Evolutionary conservation across 768 basidiomycete genomes (phyloP).

Genomic region (Tylopilus intermedius): DNA sequence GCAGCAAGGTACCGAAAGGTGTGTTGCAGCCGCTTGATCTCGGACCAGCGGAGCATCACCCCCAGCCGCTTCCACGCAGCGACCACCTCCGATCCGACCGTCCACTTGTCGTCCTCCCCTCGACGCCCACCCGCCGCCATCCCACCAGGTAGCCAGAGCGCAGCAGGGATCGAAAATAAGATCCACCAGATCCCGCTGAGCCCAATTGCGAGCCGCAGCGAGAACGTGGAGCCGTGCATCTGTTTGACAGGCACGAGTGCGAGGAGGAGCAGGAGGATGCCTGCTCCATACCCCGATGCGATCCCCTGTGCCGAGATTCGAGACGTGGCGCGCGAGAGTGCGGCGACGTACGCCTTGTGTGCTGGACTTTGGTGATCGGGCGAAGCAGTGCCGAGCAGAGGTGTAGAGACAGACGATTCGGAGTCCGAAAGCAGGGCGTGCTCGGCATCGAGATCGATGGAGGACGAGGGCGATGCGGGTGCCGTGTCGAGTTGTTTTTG

Average conservation of each 20-base stretch:
- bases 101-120: slow-evolving; percentile 36
- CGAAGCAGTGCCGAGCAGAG: slow-evolving; percentile 28
- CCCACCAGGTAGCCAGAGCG: slow-evolving; percentile 60
- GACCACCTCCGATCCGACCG: slow-evolving; percentile 45
- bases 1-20: slow-evolving; percentile 89
- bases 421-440: not conserved
- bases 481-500: slow-evolving; percentile 27
- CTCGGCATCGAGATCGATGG: slow-evolving; percentile 16
- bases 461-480: not conserved
- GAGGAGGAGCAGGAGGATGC: slow-evolving; percentile 70
- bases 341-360: slow-evolving; percentile 45
- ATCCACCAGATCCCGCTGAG: slow-evolving; percentile 89
- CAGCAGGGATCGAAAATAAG: slow-evolving; percentile 72
- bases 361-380: slow-evolving; percentile 16
- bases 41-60: slow-evolving; percentile 65
- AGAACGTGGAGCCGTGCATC: slow-evolving; percentile 70
- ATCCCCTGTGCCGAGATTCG: slow-evolving; percentile 83
- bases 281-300: slow-evolving; percentile 80
- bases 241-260: slow-evolving; percentile 73
- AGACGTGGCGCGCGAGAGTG: slow-evolving; percentile 69
- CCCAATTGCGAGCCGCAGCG: slow-evolving; percentile 79
- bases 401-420: slow-evolving; percentile 33
- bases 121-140: not conserved
- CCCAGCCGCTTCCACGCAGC: slow-evolving; percentile 75
- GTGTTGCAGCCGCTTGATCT: slow-evolving; percentile 70